Evolutionary conservation across 164 flowering plant genomes (phyloP), one percentile per base, ranked within the genome.

Genomic region (Chloranthus sessilifolius): DNA sequence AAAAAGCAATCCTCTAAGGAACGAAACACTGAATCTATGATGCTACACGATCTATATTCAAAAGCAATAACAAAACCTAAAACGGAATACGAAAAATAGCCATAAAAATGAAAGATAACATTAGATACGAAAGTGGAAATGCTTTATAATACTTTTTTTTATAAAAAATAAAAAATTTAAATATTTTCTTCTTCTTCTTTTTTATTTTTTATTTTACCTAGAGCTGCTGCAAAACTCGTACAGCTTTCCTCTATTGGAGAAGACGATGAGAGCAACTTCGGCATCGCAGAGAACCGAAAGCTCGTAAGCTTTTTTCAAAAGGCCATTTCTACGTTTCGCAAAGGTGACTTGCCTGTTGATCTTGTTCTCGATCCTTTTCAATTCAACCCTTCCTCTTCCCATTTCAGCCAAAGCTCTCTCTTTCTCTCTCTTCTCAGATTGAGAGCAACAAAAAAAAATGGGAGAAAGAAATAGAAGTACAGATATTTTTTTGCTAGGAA

Each of bases 351-450:
- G 91, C 63, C 91, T 69, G 64, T 83, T 86, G 75, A 86, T 86
- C 83, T 86, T 86, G 88, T 86, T 86, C 78, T 86, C 95, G 24
- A 83, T 86, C 56, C 88, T 79, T 88, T 81, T 86, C 80, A 87
- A 63, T 74, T 83, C 95, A 44, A 83, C 89, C 53, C 91, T 81
- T 35, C 95, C 95, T 61, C 95, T 87, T 45, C 95, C 95, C 91
- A 83, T 87, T 55, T 60, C 39, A 19, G 29, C 9, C 2, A 24
- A 12, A 7, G 3, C 7, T 20, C 15, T 33, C 7, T 14, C 36
- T 7, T 33, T 8, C 36, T 33, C 12, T 8, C 8, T 5, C 22
- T 7, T 2, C 47, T 29, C 20, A 11, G 11, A 19, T 9, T 10
- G 6, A 26, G 9, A 46, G 19, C 19, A 26, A 40, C 19, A 14